These are phyloP conservation scores for Pseudevernia furfuracea DNA, from an alignment of 495 filamentous ascomycete species.

Conservation along the genomic window DNA sequence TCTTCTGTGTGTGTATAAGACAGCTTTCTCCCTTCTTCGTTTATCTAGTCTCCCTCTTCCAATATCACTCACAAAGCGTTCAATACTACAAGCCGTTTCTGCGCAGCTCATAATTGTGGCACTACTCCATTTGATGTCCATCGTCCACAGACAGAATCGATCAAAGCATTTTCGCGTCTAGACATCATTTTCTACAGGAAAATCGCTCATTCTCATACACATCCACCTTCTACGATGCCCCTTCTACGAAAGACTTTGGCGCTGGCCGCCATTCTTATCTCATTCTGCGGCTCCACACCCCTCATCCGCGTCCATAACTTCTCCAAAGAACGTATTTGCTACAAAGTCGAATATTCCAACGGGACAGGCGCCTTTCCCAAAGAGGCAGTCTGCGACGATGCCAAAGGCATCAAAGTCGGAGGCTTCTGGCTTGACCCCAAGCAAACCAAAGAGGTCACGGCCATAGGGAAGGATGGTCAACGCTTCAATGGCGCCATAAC, in stretches of 20 bases:
- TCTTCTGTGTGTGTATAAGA: neutral
- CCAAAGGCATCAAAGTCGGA: neutral
- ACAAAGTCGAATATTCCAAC: slow-evolving; percentile 19
- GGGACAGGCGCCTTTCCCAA: neutral
- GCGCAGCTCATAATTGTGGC: neutral
- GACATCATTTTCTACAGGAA: neutral
- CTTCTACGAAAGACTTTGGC: neutral
- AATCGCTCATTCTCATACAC: neutral
- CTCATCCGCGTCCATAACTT: slow-evolving; percentile 16
- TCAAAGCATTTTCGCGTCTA: neutral
- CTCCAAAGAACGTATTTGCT: slow-evolving; percentile 14
- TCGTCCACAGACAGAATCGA: neutral
- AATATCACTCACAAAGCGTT: neutral
- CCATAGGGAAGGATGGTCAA: neutral
- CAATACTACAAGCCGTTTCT: neutral
- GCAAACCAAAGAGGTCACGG: neutral
- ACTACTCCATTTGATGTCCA: neutral
- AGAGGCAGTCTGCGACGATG: slow-evolving; percentile 10
- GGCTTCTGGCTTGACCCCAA: slow-evolving; percentile 13
- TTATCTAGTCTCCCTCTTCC: neutral
- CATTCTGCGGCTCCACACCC: neutral
- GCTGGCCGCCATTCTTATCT: neutral
- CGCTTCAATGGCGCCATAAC: slow-evolving; percentile 19
- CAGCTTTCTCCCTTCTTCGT: neutral
- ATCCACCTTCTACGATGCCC: neutral